These are phyloP conservation scores for Penicillium sp. DNA, from an alignment of 2,329 filamentous ascomycete species.

Conservation along the genomic window DNA sequence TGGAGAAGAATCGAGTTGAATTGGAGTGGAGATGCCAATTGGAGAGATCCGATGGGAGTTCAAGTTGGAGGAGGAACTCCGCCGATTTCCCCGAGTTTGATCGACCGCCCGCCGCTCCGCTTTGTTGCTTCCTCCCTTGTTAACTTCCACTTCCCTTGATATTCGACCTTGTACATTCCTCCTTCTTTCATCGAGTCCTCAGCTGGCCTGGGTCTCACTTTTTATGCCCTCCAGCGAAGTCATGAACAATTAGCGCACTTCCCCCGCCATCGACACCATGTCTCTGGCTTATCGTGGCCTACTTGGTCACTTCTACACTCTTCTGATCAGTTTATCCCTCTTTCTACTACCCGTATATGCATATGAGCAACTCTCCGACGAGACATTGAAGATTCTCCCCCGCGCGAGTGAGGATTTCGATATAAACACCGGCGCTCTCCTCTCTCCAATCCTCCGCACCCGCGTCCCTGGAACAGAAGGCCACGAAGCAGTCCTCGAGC, in stretches of 20 bases:
- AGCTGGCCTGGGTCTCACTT: conserved; percentile 10
- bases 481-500: conserved; percentile 71
- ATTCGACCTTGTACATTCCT: background rate
- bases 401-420: conserved; percentile 77
- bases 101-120: background rate
- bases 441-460: conserved; percentile 84
- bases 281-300: conserved; percentile 33
- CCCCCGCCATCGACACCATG: conserved; percentile 26
- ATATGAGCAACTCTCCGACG: conserved; percentile 72
- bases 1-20: background rate
- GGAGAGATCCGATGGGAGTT: too few species aligned
- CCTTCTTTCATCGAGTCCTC: background rate
- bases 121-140: background rate
- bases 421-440: conserved; percentile 72
- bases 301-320: conserved; percentile 24
- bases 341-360: conserved; percentile 39
- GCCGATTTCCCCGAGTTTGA: background rate
- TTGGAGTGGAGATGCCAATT: too few species aligned
- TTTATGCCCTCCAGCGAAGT: background rate
- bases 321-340: conserved; percentile 30
- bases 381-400: conserved; percentile 72
- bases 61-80: background rate
- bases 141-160: background rate
- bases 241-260: conserved; percentile 17
- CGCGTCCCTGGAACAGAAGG: conserved; percentile 87